phyloP scores from a whole-genome alignment of 2,329 filamentous ascomycete species.

The Pseudocercospora ulei region DNA sequence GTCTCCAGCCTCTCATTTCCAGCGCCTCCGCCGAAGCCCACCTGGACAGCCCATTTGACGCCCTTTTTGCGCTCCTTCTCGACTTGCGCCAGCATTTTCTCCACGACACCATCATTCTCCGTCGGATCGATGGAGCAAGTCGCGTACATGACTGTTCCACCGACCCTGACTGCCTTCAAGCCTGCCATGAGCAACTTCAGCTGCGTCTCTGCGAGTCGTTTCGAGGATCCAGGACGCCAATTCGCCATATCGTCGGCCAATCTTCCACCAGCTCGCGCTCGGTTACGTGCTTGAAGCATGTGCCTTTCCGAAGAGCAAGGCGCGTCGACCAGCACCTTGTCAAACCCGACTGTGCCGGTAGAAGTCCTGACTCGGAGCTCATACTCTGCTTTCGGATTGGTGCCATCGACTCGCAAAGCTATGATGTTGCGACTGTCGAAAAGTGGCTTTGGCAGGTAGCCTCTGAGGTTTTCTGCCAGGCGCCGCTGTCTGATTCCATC shows the following conservation, averaged over 20 bases:
- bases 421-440: conserved; percentile 19
- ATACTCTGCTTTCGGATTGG: conserved; percentile 19
- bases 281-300: conserved; percentile 33
- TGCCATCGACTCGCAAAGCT: conserved; percentile 25
- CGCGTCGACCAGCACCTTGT: conserved; percentile 38
- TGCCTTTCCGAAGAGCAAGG: conserved; percentile 39
- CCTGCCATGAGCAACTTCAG: conserved; percentile 35
- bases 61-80: conserved; percentile 36
- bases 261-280: conserved; percentile 29
- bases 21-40: conserved; percentile 23
- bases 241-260: conserved; percentile 34
- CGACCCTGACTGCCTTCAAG: conserved; percentile 32
- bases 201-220: conserved; percentile 33
- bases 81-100: conserved; percentile 31
- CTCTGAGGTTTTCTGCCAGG: conserved; percentile 26
- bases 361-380: conserved; percentile 28
- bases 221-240: conserved; percentile 35
- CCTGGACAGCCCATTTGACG: conserved; percentile 30
- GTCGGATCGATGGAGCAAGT: conserved; percentile 37
- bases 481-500: conserved; percentile 32
- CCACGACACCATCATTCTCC: conserved; percentile 39
- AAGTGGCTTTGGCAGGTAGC: conserved; percentile 24
- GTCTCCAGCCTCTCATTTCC: conserved; percentile 19
- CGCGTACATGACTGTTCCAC: conserved; percentile 37
- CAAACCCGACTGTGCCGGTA: conserved; percentile 34